Evolutionary conservation across 2,329 filamentous ascomycete species (phyloP).

Genomic region (Ophiostoma piceae): DNA sequence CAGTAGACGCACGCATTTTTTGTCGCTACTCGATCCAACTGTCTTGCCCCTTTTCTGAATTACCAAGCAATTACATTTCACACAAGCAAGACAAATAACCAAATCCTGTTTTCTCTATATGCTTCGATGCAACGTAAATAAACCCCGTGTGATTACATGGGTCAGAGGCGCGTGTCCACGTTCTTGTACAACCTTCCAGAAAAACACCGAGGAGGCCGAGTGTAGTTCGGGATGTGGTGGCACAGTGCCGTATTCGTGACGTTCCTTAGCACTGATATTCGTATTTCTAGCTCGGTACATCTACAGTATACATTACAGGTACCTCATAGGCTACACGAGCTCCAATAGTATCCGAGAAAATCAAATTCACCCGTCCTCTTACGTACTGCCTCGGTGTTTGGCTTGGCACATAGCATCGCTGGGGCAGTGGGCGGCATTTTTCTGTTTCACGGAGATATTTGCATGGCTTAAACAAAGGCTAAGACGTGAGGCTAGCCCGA

Average conservation of each 20-base stretch:
- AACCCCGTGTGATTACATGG: not conserved
- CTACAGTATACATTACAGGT: not conserved
- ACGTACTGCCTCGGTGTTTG: not conserved
- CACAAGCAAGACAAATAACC: not conserved
- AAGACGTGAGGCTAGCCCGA: not conserved
- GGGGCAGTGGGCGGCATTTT: not conserved
- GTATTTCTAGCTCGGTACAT: not conserved
- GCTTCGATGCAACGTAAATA: not conserved
- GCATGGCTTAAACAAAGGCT: not conserved
- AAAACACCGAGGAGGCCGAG: not conserved
- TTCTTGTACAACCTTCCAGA: not conserved
- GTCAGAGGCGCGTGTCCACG: not conserved
- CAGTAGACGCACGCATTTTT: not conserved
- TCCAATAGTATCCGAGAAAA: not conserved
- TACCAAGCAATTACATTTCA: not conserved
- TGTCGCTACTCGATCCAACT: not conserved
- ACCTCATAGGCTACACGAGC: not conserved
- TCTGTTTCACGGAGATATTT: conserved; percentile 3
- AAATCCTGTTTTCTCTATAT: not conserved
- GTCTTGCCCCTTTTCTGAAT: not conserved
- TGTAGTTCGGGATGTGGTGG: not conserved
- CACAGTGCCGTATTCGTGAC: not conserved
- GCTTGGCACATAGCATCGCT: not conserved
- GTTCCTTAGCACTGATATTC: not conserved
- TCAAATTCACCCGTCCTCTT: not conserved